A percentile compares a stretch with the other conserved stretches of the same genome.
These are phyloP conservation scores for Lyophyllum shimeji DNA, from an alignment of 768 basidiomycete genomes.

Conservation along the genomic window DNA sequence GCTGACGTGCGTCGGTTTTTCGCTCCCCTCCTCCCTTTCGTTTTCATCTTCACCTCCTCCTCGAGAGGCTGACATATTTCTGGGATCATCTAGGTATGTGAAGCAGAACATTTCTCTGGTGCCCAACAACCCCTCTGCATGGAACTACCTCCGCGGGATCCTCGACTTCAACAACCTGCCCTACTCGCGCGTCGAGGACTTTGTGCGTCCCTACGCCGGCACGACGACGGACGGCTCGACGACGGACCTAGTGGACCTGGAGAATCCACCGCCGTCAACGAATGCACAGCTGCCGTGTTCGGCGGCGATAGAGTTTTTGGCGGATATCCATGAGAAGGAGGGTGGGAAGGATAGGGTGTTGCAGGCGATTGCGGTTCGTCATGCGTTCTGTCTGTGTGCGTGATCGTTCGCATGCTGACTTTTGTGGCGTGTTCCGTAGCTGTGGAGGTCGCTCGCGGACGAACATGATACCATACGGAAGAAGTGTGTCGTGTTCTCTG, in stretches of 20 bases:
- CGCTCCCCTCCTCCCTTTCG: too few species aligned
- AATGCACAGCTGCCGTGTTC: constrained; percentile 74
- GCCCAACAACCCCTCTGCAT: constrained; percentile 92
- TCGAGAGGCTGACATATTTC: not conserved
- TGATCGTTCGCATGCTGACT: too few species aligned
- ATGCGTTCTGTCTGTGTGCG: too few species aligned
- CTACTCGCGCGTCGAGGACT: constrained; percentile 52
- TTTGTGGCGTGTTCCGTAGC: constrained; percentile 34
- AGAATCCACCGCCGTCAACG: constrained; percentile 66
- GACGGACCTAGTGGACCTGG: constrained; percentile 62
- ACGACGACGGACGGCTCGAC: constrained; percentile 22
- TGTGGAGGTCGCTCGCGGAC: constrained; percentile 69
- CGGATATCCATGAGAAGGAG: constrained; percentile 67
- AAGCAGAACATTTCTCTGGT: constrained; percentile 82
- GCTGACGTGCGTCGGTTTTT: constrained; percentile 75
- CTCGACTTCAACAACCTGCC: constrained; percentile 62
- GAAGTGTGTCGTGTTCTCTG: constrained; percentile 44
- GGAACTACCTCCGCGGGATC: constrained; percentile 95
- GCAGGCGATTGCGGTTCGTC: constrained; percentile 48
- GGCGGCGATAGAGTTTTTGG: constrained; percentile 83
- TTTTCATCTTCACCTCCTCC: constrained; percentile 6
- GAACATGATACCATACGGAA: constrained; percentile 75
- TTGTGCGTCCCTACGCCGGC: constrained; percentile 65
- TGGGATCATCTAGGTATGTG: constrained; percentile 53
- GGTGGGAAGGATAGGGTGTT: constrained; percentile 45